These are phyloP conservation scores for Podila clonocystis DNA, from an alignment of 192 early-diverging fungal species.

Conservation along the genomic window DNA sequence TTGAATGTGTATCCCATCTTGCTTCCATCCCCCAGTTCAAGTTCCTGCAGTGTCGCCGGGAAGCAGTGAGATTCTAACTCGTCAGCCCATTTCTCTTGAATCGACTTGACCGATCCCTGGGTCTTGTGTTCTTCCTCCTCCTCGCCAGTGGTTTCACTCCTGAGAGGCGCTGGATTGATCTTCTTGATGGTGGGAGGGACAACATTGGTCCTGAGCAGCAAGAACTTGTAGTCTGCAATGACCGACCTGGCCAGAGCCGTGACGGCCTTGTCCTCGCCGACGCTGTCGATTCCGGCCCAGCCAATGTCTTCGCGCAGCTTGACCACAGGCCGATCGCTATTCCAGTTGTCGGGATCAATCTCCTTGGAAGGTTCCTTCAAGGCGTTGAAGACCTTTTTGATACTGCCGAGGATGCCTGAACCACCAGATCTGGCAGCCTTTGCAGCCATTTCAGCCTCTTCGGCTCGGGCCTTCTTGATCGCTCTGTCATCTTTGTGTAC, in stretches of 20 bases:
- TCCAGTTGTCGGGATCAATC: background rate
- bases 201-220: constrained; percentile 23
- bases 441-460: background rate
- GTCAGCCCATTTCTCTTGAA: constrained; percentile 32
- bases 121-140: constrained; percentile 9
- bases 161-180: background rate
- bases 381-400: background rate
- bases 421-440: background rate
- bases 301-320: constrained; percentile 28
- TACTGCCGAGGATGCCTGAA: background rate
- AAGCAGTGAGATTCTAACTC: constrained; percentile 39
- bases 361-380: too few species aligned
- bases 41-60: constrained; percentile 26
- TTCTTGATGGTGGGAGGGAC: constrained; percentile 19
- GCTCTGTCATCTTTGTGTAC: constrained; percentile 17
- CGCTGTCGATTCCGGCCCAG: constrained; percentile 33
- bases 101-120: background rate
- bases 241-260: constrained; percentile 18
- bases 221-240: constrained; percentile 27
- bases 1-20: constrained; percentile 66
- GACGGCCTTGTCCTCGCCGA: constrained; percentile 20
- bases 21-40: constrained; percentile 51
- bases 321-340: constrained; percentile 7
- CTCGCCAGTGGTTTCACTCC: background rate
- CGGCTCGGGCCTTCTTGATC: background rate